phyloP scores from a whole-genome alignment of 192 early-diverging fungal species.

The Glomus cerebriforme region DNA sequence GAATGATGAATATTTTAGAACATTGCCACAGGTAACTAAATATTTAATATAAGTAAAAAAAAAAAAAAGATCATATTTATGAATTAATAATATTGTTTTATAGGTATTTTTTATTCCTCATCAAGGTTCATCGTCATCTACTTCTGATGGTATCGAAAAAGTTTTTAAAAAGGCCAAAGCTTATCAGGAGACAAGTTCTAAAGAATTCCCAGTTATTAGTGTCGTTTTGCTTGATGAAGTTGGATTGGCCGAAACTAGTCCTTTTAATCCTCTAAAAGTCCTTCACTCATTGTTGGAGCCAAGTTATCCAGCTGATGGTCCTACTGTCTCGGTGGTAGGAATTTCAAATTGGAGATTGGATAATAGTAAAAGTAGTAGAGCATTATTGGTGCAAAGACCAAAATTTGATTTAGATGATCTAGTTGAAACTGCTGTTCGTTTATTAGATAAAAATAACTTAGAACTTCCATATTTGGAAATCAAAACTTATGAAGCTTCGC shows the following conservation, averaged over 20 bases:
- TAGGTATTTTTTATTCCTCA: constrained; percentile 30
- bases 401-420: constrained; percentile 28
- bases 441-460: background rate
- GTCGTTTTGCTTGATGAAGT: constrained; percentile 40
- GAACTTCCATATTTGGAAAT: background rate
- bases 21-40: constrained; percentile 30
- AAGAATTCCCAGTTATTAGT: constrained; percentile 26
- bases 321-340: constrained; percentile 31
- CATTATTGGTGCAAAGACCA: constrained; percentile 33
- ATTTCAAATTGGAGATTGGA: constrained; percentile 36
- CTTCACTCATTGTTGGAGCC: constrained; percentile 12
- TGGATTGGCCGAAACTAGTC: constrained; percentile 29
- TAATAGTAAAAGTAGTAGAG: constrained; percentile 31
- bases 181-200: constrained; percentile 30
- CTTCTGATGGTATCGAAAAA: constrained; percentile 35
- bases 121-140: constrained; percentile 37
- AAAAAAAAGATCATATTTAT: too few relatives aligned
- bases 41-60: too few relatives aligned
- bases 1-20: constrained; percentile 30
- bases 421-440: constrained; percentile 11
- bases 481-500: background rate
- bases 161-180: constrained; percentile 33
- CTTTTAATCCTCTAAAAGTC: constrained; percentile 31
- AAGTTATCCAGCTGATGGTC: constrained; percentile 26
- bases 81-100: too few relatives aligned